phyloP scores from a whole-genome alignment of 106 monocot genomes.

The Phalaenopsis aphrodite region DNA sequence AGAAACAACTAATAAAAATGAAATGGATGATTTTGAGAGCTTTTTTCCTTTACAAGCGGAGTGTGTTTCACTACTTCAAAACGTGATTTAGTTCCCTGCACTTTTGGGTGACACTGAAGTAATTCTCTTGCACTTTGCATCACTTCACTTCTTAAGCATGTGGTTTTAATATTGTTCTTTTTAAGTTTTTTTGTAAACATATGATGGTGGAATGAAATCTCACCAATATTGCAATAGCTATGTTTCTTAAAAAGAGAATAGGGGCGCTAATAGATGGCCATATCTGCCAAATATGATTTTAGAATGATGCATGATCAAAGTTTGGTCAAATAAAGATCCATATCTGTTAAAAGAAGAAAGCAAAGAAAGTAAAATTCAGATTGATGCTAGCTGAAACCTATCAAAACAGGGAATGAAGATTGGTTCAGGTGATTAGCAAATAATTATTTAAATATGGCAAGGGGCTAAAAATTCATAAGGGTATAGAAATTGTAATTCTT shows the following conservation, averaged over 20 bases:
- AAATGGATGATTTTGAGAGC: no score
- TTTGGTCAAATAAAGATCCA: not conserved
- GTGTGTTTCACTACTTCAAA: no score
- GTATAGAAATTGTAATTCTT: not conserved
- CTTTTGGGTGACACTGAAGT: no score
- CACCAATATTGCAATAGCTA: not conserved
- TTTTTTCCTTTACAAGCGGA: no score
- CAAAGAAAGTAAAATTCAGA: not conserved
- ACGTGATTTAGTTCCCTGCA: no score
- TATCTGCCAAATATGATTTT: not conserved
- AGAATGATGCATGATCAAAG: not conserved
- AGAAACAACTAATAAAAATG: no score
- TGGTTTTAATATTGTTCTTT: not conserved
- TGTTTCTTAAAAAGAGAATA: not conserved
- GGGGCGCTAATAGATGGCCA: not conserved
- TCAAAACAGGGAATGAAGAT: not conserved
- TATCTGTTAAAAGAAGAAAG: not conserved
- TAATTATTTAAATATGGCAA: not conserved
- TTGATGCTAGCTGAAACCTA: not conserved
- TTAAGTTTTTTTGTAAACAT: not conserved
- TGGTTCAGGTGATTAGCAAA: not conserved
- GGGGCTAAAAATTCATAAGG: not conserved
- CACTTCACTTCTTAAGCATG: not conserved
- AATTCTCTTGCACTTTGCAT: no score
- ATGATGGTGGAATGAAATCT: not conserved